Conservation (phyloP, 2,329 filamentous ascomycete genomes). For the Verticillium tricorpus region DNA sequence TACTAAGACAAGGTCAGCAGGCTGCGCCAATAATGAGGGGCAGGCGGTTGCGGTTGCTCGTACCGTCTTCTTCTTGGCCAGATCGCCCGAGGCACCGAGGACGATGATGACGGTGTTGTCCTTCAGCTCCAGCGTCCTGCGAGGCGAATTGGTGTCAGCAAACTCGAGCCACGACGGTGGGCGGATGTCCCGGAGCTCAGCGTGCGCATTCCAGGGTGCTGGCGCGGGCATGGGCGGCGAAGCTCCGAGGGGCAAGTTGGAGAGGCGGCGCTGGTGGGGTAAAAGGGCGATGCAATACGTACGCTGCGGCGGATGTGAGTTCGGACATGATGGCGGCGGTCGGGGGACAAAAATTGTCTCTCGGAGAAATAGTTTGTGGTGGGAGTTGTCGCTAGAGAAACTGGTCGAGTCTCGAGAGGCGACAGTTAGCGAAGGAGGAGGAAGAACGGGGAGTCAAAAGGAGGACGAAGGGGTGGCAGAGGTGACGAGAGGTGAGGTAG, state of each 20-base stretch:
- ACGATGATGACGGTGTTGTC: constrained; percentile 97
- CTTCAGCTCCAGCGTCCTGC: constrained; percentile 88
- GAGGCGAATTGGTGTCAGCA: constrained; percentile 4
- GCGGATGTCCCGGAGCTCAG: neutral
- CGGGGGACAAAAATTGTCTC: neutral
- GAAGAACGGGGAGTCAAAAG: constrained; percentile 4
- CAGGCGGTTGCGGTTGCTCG: constrained; percentile 24
- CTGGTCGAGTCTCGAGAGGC: neutral
- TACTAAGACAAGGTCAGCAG: constrained; percentile 55
- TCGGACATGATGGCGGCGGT: constrained; percentile 16
- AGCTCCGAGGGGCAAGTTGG: neutral
- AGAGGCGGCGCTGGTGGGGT: constrained; percentile 11
- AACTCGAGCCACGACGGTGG: neutral
- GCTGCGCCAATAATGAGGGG: constrained; percentile 3
- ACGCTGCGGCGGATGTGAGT: constrained; percentile 15
- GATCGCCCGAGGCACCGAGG: constrained; percentile 91
- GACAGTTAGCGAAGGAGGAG: neutral
- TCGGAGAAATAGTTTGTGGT: neutral
- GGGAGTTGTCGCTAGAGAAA: neutral
- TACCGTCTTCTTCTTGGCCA: constrained; percentile 99
- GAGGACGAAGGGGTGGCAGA: constrained; percentile 8
- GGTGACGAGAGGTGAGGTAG: constrained; percentile 2
- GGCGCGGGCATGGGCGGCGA: constrained; percentile 1
- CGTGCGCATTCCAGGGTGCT: neutral
- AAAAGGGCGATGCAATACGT: constrained; percentile 11